phyloP scores from a whole-genome alignment of 2,329 filamentous ascomycete genomes.

The Ophiostoma perfectum region DNA sequence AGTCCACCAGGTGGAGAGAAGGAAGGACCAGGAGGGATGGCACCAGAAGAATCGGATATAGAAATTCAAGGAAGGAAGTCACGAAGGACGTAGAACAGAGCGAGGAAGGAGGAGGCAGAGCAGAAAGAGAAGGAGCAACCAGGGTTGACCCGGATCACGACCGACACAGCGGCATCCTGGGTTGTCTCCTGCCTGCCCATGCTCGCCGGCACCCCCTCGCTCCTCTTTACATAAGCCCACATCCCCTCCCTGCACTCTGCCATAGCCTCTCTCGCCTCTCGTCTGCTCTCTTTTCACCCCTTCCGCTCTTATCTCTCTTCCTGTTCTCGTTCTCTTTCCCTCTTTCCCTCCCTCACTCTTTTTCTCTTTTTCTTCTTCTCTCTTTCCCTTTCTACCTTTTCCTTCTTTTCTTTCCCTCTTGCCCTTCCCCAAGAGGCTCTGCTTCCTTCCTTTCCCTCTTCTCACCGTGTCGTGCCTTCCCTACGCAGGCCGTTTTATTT shows the following conservation, averaged over 20 bases:
- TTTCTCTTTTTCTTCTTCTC: not conserved
- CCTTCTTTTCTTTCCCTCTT: not conserved
- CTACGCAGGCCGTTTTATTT: not conserved
- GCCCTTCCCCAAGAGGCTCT: conserved; percentile 5
- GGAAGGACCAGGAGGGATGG: not conserved
- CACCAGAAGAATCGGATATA: not conserved
- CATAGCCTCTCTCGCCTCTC: conserved; percentile 1
- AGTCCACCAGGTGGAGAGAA: not conserved
- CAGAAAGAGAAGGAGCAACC: not conserved
- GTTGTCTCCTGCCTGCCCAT: conserved; percentile 8
- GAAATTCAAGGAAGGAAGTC: not conserved
- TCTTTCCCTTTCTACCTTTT: not conserved
- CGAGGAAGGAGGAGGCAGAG: not conserved
- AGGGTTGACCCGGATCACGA: conserved; percentile 1
- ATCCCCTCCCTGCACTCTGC: not conserved
- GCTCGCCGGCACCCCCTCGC: conserved; percentile 8
- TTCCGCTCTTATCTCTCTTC: conserved; percentile 5
- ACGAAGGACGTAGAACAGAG: not conserved
- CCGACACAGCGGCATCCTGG: conserved; percentile 9
- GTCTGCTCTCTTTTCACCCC: conserved; percentile 12
- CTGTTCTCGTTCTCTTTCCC: conserved; percentile 13
- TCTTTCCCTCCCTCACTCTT: not conserved
- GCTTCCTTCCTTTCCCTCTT: conserved; percentile 13
- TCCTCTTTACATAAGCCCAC: not conserved
- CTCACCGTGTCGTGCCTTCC: not conserved